These are phyloP conservation scores for Bruguiera parviflora DNA, from an alignment of 345 rosid genomes.

Conservation along the genomic window DNA sequence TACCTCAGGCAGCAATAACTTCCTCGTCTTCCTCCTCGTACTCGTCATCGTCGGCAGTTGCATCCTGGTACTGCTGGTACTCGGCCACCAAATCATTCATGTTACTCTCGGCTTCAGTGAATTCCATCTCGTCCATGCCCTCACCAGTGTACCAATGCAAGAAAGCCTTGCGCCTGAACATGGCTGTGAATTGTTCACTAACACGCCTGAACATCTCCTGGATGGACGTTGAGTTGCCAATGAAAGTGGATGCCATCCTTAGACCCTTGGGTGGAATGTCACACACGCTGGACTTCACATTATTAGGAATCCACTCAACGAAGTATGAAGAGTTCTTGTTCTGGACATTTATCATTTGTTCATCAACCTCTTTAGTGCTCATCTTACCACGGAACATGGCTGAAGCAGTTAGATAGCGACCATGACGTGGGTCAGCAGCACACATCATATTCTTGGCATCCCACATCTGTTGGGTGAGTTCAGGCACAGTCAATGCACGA, in stretches of 20 bases:
- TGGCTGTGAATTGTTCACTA: slow-evolving; percentile 25
- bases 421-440: slow-evolving; percentile 28
- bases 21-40: slow-evolving; percentile 27
- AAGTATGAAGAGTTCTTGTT: slow-evolving; percentile 31
- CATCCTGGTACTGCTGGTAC: slow-evolving; percentile 30
- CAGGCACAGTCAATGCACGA: slow-evolving; percentile 27
- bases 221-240: slow-evolving; percentile 25
- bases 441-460: slow-evolving; percentile 31
- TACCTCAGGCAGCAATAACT: slow-evolving; percentile 4
- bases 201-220: slow-evolving; percentile 31
- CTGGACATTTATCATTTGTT: slow-evolving; percentile 29
- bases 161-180: slow-evolving; percentile 32
- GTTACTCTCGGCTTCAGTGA: slow-evolving; percentile 21
- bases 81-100: slow-evolving; percentile 28
- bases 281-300: slow-evolving; percentile 25
- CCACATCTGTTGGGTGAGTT: slow-evolving; percentile 29
- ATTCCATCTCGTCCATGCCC: slow-evolving; percentile 29
- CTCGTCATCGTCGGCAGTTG: slow-evolving; percentile 20
- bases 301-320: slow-evolving; percentile 30
- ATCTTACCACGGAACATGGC: slow-evolving; percentile 31
- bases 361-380: slow-evolving; percentile 28
- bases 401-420: slow-evolving; percentile 27
- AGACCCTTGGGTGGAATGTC: slow-evolving; percentile 28
- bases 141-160: slow-evolving; percentile 27
- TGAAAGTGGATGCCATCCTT: slow-evolving; percentile 23